phyloP scores from a whole-genome alignment of 352 stramenopile genomes.

The Globisporangium iwayamae region DNA sequence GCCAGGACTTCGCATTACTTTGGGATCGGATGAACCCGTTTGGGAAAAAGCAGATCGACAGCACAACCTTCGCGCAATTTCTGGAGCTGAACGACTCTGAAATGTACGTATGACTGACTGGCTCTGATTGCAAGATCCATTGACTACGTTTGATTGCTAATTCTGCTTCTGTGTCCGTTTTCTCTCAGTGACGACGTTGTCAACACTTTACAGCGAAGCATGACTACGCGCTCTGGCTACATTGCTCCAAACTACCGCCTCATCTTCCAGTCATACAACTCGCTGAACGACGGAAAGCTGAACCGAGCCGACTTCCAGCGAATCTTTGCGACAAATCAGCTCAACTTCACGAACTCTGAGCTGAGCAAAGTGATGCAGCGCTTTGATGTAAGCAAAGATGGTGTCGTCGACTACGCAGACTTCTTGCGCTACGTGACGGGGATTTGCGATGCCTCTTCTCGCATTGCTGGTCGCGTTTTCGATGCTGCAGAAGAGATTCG shows the following conservation, averaged over 20 bases:
- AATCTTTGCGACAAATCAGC: constrained; percentile 60
- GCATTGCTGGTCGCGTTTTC: constrained; percentile 51
- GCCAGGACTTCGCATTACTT: constrained; percentile 55
- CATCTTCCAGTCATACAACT: constrained; percentile 78
- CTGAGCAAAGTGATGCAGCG: constrained; percentile 78
- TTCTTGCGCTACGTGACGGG: constrained; percentile 79
- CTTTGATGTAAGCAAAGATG: constrained; percentile 75
- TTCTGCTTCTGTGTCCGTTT: background rate
- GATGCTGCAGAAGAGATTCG: constrained; percentile 64
- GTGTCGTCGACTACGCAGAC: constrained; percentile 71
- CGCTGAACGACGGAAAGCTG: constrained; percentile 59
- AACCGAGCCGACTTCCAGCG: constrained; percentile 71
- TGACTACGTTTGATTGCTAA: background rate
- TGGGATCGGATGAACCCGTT: constrained; percentile 75
- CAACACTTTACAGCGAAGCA: constrained; percentile 53
- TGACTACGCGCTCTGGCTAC: constrained; percentile 62
- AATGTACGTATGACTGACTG: constrained; percentile 37
- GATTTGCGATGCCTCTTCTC: constrained; percentile 55
- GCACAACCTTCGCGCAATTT: constrained; percentile 54
- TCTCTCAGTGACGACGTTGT: constrained; percentile 60
- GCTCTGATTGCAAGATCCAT: background rate
- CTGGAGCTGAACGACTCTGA: constrained; percentile 74
- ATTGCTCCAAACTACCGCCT: constrained; percentile 65
- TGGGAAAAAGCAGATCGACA: constrained; percentile 51
- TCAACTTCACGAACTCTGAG: constrained; percentile 69